These are phyloP conservation scores for Eucalyptus lansdowneana DNA, from an alignment of 345 rosid species.

Conservation along the genomic window DNA sequence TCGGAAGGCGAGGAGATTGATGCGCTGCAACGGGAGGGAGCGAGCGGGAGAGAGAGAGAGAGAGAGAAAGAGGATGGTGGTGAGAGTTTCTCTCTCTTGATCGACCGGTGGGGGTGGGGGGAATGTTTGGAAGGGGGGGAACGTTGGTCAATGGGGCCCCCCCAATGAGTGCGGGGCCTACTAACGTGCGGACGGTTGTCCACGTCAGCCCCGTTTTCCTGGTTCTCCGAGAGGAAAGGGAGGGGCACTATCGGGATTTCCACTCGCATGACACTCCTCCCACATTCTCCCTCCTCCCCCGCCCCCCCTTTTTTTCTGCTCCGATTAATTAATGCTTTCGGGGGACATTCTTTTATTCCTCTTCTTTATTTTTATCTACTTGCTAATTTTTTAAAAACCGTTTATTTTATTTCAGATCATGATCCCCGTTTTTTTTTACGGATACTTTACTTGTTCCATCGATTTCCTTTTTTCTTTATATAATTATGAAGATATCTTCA, in stretches of 20 bases:
- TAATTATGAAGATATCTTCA: not conserved
- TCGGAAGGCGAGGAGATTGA: not conserved
- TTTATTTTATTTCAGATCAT: not conserved
- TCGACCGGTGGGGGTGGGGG: not conserved
- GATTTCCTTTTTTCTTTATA: not conserved
- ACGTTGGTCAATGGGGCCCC: not conserved
- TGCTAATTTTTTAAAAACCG: not conserved
- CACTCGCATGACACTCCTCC: not conserved
- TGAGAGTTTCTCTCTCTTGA: not conserved
- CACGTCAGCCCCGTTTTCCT: not conserved
- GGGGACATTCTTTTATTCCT: not conserved
- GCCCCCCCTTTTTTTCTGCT: accelerated
- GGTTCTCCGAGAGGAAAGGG: not conserved
- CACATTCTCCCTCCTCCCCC: not conserved
- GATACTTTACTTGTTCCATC: not conserved
- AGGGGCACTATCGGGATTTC: not conserved
- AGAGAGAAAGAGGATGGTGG: not conserved
- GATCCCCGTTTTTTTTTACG: not conserved
- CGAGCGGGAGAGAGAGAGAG: not conserved
- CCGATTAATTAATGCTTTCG: not conserved
- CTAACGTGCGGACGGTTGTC: not conserved
- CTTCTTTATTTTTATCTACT: not conserved
- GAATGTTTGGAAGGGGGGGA: not conserved
- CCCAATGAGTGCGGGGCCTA: not conserved
- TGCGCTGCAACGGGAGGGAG: not conserved